phyloP scores from a whole-genome alignment of 2,329 filamentous ascomycete genomes.

The Helotiales sp. region DNA sequence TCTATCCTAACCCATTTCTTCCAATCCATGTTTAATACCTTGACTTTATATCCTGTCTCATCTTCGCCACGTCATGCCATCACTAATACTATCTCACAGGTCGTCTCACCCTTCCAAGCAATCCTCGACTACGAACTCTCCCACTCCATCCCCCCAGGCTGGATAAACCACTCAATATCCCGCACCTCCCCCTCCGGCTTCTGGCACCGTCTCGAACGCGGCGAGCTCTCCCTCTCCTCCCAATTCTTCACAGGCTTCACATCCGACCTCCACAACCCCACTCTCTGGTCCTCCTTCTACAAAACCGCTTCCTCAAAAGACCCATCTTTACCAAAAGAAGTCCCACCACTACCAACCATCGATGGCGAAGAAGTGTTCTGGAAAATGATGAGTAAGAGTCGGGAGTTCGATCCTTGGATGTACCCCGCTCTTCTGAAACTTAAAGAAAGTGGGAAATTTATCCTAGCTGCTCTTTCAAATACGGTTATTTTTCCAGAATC shows the following conservation, averaged over 20 bases:
- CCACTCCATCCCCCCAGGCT: constrained; percentile 78
- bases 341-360: constrained; percentile 68
- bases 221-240: constrained; percentile 73
- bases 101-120: constrained; percentile 86
- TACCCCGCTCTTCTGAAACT: constrained; percentile 76
- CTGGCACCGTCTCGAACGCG: constrained; percentile 88
- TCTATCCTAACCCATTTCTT: too few species aligned
- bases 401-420: constrained; percentile 80
- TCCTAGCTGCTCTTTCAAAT: constrained; percentile 84
- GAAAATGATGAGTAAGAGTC: constrained; percentile 81
- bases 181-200: constrained; percentile 73
- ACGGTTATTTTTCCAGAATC: constrained; percentile 81
- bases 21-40: too few species aligned
- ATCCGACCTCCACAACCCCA: constrained; percentile 64
- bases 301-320: constrained; percentile 35
- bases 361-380: constrained; percentile 82
- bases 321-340: constrained; percentile 41
- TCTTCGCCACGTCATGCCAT: background rate
- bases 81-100: constrained; percentile 43
- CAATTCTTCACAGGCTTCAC: constrained; percentile 77
- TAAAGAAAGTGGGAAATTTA: constrained; percentile 60
- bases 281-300: constrained; percentile 68
- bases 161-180: constrained; percentile 89
- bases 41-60: too few species aligned
- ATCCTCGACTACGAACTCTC: constrained; percentile 87